phyloP scores from a whole-genome alignment of 768 basidiomycete genomes.

The Lanmaoa pseudosensibilis region DNA sequence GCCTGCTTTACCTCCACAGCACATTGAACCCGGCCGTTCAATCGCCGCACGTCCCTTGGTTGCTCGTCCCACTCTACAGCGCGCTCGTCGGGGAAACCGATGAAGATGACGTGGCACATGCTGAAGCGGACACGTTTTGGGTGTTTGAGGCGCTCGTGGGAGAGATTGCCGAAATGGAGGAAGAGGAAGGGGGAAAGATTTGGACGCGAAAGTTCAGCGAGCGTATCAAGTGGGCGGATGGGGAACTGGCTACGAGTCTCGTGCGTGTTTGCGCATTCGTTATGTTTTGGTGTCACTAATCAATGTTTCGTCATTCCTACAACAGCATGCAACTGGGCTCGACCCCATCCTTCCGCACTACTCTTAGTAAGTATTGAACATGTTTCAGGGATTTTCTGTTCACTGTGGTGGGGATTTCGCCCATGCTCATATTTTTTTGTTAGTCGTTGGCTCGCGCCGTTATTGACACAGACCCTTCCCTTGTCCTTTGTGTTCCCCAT shows the following conservation, averaged over 20 bases:
- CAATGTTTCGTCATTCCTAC: not conserved
- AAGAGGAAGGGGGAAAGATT: constrained; percentile 56
- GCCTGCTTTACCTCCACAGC: too few species aligned
- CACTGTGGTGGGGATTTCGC: not conserved
- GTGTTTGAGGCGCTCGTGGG: constrained; percentile 71
- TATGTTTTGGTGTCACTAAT: not conserved
- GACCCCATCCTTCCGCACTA: constrained; percentile 76
- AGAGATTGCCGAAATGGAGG: constrained; percentile 73
- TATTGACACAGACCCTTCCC: constrained; percentile 74
- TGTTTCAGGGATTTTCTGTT: not conserved
- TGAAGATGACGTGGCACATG: constrained; percentile 58
- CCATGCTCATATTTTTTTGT: not conserved
- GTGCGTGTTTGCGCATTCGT: constrained; percentile 36
- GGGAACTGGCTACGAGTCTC: constrained; percentile 57
- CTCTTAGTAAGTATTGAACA: constrained; percentile 58
- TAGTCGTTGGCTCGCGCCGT: constrained; percentile 74
- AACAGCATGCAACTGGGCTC: constrained; percentile 60
- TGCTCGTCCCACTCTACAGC: constrained; percentile 69
- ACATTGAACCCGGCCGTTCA: constrained; percentile 70
- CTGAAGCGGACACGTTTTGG: constrained; percentile 84
- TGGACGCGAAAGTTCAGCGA: constrained; percentile 69
- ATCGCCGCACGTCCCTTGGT: constrained; percentile 66
- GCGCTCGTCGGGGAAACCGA: constrained; percentile 62
- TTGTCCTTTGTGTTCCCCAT: constrained; percentile 54
- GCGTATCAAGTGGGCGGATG: constrained; percentile 60